phyloP scores from a whole-genome alignment of 768 basidiomycete genomes.

The Trichaptum fuscoviolaceum region DNA sequence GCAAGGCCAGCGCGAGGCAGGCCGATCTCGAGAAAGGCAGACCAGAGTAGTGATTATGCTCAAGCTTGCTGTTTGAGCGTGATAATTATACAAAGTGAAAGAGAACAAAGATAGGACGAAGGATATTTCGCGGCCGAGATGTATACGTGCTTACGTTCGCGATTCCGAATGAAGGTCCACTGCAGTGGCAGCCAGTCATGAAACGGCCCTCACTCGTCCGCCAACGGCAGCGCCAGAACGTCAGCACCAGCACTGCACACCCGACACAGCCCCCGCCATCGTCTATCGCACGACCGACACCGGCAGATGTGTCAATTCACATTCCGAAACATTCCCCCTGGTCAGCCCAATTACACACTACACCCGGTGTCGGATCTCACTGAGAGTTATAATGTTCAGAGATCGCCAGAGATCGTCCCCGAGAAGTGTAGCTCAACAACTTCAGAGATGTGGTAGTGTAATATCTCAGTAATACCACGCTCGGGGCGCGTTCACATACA shows the following conservation, averaged over 20 bases:
- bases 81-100: not conserved
- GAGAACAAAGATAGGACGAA: too few relatives aligned
- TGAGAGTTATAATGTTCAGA: too few relatives aligned
- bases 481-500: too few relatives aligned
- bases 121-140: not conserved
- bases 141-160: not conserved
- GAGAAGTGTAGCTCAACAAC: too few relatives aligned
- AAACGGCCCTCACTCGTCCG: not conserved
- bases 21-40: not conserved
- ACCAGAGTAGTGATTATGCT: not conserved
- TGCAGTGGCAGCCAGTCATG: too few relatives aligned
- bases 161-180: too few relatives aligned
- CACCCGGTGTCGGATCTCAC: too few relatives aligned
- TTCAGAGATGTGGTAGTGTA: too few relatives aligned
- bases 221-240: not conserved
- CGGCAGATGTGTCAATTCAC: not conserved
- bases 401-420: too few relatives aligned
- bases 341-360: not conserved
- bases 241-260: not conserved
- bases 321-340: not conserved
- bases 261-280: not conserved
- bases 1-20: not conserved
- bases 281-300: not conserved
- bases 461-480: too few relatives aligned
- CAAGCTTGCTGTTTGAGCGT: not conserved